Evolutionary conservation across 148 eudicot genomes (phyloP).

Genomic region (Spergularia marina): DNA sequence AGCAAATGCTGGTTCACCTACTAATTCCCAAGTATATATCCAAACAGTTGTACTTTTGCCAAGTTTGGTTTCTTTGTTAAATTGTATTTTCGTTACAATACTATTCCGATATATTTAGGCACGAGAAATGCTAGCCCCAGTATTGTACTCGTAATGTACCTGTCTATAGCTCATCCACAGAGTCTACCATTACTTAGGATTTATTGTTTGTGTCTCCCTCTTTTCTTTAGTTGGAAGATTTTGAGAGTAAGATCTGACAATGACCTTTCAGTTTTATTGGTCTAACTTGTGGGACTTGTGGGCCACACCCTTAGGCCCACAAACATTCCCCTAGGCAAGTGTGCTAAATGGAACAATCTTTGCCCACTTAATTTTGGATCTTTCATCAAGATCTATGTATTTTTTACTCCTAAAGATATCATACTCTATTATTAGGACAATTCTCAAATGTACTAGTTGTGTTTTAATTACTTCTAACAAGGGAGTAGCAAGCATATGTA

Average conservation of each 20-base stretch:
- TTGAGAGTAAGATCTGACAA: slow-evolving; percentile 47
- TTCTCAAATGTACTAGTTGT: too few species aligned
- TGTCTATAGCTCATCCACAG: too few species aligned
- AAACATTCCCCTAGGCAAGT: slow-evolving; percentile 74
- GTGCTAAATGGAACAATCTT: slow-evolving; percentile 52
- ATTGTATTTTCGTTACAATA: neutral
- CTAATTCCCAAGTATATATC: neutral
- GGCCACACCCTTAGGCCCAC: slow-evolving; percentile 29
- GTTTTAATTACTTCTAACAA: too few species aligned
- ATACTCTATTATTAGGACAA: too few species aligned
- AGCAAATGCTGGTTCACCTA: slow-evolving; percentile 3
- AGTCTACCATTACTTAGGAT: too few species aligned
- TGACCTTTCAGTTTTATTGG: slow-evolving; percentile 28
- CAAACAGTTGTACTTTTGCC: slow-evolving; percentile 27
- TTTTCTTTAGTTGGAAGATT: slow-evolving; percentile 21
- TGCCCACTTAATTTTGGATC: slow-evolving; percentile 27
- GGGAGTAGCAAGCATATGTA: too few species aligned
- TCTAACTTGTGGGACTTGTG: slow-evolving; percentile 21
- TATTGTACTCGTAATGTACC: too few species aligned
- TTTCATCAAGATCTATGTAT: slow-evolving; percentile 31
- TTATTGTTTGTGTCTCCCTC: too few species aligned
- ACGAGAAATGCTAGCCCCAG: too few species aligned
- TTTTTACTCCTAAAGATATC: too few species aligned
- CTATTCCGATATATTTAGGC: neutral
- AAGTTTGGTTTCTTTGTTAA: neutral